phyloP scores from a whole-genome alignment of 371 early-diverging fungal genomes.

The Lichtheimia corymbifera region DNA sequence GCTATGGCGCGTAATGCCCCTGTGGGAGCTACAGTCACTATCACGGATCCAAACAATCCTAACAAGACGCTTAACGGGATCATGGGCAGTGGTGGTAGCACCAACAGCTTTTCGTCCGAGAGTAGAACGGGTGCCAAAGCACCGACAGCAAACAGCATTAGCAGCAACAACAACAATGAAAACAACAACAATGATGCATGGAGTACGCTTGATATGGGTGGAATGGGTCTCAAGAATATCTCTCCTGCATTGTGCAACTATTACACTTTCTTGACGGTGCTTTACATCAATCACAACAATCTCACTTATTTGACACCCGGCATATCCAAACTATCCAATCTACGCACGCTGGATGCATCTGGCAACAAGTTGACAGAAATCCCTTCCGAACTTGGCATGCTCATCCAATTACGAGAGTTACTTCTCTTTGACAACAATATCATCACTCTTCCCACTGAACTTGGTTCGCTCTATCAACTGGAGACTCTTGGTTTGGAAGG shows the following conservation, averaged over 20 bases:
- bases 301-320: slow-evolving; percentile 76
- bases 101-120: slow-evolving; percentile 12
- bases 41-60: slow-evolving; percentile 67
- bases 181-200: slow-evolving; percentile 43
- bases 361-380: slow-evolving; percentile 90
- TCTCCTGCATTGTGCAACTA: slow-evolving; percentile 78
- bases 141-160: slow-evolving; percentile 11
- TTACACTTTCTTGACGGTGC: slow-evolving; percentile 75
- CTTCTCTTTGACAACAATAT: slow-evolving; percentile 93
- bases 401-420: slow-evolving; percentile 84
- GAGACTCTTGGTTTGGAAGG: slow-evolving; percentile 95
- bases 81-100: slow-evolving; percentile 23
- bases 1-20: slow-evolving; percentile 55
- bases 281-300: slow-evolving; percentile 94
- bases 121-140: slow-evolving; percentile 6
- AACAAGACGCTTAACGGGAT: slow-evolving; percentile 39
- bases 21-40: slow-evolving; percentile 57
- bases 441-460: slow-evolving; percentile 84
- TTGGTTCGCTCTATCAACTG: slow-evolving; percentile 92
- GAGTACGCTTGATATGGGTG: slow-evolving; percentile 89
- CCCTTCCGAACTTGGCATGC: slow-evolving; percentile 93
- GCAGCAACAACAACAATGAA: not conserved
- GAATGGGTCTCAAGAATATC: slow-evolving; percentile 88
- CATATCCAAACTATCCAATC: slow-evolving; percentile 65
- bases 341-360: slow-evolving; percentile 82